A percentile compares a stretch with the other conserved stretches of the same genome.
Conservation (phyloP, 2,329 filamentous ascomycete species). For the Thelonectria olida region DNA sequence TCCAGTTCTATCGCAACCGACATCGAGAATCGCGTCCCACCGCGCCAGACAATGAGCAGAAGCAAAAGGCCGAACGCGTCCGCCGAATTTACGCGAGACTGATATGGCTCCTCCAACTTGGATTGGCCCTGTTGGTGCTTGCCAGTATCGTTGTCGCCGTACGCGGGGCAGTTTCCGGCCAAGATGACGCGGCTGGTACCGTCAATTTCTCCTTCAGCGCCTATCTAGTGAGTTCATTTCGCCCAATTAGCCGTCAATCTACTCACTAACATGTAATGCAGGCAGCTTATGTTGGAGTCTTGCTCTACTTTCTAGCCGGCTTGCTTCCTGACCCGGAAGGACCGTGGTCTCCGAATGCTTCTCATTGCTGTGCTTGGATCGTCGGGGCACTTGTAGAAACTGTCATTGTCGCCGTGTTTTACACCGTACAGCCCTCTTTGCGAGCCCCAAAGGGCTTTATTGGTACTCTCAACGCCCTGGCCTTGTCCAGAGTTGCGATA, state of each 20-base stretch:
- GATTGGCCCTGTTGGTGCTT: slow-evolving; percentile 45
- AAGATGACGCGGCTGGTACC: slow-evolving; percentile 34
- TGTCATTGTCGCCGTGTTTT: slow-evolving; percentile 48
- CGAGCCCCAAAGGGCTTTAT: slow-evolving; percentile 42
- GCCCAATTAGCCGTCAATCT: background rate
- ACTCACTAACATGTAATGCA: slow-evolving; percentile 19
- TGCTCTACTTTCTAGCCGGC: slow-evolving; percentile 53
- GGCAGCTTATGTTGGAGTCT: slow-evolving; percentile 52
- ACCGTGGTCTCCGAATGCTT: slow-evolving; percentile 50
- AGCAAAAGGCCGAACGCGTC: slow-evolving; percentile 40
- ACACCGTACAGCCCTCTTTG: slow-evolving; percentile 41
- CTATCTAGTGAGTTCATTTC: slow-evolving; percentile 45
- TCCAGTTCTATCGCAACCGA: slow-evolving; percentile 49
- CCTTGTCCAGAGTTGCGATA: slow-evolving; percentile 43
- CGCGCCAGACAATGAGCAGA: slow-evolving; percentile 40
- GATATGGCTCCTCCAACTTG: slow-evolving; percentile 49
- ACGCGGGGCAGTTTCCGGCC: slow-evolving; percentile 43
- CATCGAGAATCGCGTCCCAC: slow-evolving; percentile 37
- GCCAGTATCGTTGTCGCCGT: slow-evolving; percentile 46
- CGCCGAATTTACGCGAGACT: slow-evolving; percentile 43
- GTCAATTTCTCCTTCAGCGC: slow-evolving; percentile 51
- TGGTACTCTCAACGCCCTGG: slow-evolving; percentile 43
- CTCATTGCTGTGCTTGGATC: slow-evolving; percentile 51
- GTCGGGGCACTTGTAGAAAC: slow-evolving; percentile 46
- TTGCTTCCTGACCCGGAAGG: slow-evolving; percentile 55